These are phyloP conservation scores for Aspergillus versicolor DNA, from an alignment of 2,329 filamentous ascomycete species.

Conservation along the genomic window DNA sequence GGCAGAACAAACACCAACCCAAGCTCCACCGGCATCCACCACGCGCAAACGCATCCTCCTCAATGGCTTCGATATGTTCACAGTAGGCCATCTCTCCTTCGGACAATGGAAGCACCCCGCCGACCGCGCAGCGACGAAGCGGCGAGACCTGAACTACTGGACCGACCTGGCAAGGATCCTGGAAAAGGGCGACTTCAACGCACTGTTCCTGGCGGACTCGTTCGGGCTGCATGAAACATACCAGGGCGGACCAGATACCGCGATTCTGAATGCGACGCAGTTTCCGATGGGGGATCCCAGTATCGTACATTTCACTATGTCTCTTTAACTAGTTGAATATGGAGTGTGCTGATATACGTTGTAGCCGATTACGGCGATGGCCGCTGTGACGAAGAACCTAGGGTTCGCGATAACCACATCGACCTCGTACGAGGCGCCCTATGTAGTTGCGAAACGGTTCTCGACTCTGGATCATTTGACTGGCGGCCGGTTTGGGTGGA, in stretches of 20 bases:
- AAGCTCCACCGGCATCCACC: background rate
- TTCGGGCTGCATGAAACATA: conserved; percentile 66
- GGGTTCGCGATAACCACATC: conserved; percentile 63
- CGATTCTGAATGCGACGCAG: conserved; percentile 61
- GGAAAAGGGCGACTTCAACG: conserved; percentile 63
- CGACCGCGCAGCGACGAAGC: conserved; percentile 62
- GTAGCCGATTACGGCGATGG: conserved; percentile 64
- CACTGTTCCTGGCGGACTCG: conserved; percentile 65
- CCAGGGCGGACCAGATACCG: conserved; percentile 58
- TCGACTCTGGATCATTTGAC: conserved; percentile 64
- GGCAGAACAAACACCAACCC: background rate
- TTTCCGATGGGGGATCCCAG: conserved; percentile 66
- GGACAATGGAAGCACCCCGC: conserved; percentile 68
- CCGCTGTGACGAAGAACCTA: conserved; percentile 64
- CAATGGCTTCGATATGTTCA: conserved; percentile 67
- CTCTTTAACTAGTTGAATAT: too few species aligned
- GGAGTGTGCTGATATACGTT: background rate
- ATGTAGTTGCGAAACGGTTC: conserved; percentile 61
- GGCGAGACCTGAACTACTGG: conserved; percentile 60
- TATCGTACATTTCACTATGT: conserved; percentile 47
- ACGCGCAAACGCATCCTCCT: conserved; percentile 57
- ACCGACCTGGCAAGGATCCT: conserved; percentile 62
- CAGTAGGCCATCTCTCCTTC: conserved; percentile 62
- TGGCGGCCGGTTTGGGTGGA: conserved; percentile 62
- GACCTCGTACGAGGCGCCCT: conserved; percentile 63